These are phyloP conservation scores for Cordyceps farinosa DNA, from an alignment of 2,329 filamentous ascomycete genomes.

Conservation along the genomic window DNA sequence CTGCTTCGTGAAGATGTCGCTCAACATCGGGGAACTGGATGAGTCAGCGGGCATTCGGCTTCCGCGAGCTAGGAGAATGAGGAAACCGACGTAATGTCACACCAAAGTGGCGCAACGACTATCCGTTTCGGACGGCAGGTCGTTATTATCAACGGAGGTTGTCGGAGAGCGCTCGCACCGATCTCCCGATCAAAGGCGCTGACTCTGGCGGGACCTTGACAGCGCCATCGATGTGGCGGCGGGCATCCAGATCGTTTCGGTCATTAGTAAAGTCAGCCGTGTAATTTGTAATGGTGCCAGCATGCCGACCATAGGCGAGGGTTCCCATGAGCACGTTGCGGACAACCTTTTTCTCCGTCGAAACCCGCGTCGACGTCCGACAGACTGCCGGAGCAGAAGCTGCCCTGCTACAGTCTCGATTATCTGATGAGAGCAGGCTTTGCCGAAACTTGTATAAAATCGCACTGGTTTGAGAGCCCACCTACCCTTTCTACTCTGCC, in stretches of 20 bases:
- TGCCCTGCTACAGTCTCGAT: no score
- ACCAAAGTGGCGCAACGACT: not conserved
- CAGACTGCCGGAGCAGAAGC: no score
- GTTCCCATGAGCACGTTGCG: no score
- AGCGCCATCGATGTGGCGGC: not conserved
- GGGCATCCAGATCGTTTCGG: not conserved
- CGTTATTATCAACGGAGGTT: not conserved
- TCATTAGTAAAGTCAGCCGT: no score
- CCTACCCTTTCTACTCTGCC: not conserved
- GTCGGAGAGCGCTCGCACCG: not conserved
- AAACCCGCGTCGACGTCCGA: no score
- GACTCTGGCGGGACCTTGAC: not conserved
- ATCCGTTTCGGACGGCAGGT: not conserved
- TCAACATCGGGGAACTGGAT: not conserved
- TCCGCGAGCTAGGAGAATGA: not conserved
- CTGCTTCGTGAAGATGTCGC: not conserved
- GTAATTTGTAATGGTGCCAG: no score
- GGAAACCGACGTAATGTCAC: not conserved
- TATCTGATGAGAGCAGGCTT: no score
- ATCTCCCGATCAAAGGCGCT: not conserved
- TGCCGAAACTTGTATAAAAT: not conserved
- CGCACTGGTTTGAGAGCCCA: no score
- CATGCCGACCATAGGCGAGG: no score
- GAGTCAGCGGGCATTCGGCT: conserved; percentile 6
- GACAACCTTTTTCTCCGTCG: no score